Base-by-base conservation (phyloP, 2,329 filamentous ascomycete genomes). In the Sphaerulina musiva region DNA sequence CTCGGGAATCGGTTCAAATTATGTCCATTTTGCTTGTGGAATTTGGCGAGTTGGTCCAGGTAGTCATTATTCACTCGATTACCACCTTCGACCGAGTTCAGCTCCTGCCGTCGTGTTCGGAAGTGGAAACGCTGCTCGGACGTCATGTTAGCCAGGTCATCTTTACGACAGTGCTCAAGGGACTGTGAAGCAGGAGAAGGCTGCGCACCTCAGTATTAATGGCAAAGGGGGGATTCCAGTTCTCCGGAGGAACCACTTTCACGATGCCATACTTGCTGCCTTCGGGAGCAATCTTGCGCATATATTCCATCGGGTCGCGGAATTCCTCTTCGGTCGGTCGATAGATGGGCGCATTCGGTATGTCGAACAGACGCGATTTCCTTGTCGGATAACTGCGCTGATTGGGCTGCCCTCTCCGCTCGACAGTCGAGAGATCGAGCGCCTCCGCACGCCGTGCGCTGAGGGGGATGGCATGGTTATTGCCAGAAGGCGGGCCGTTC, bases 61-160 rank as follows among this genome's bases (percentile, higher is more conserved):
- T 98, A 98, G 62, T 91, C 95, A 58, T 96, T 80, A 71, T 97
- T 97, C 62, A 92, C 90, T 69, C 93, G 87, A 59, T 92, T 96
- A 67, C 90, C 93, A 79, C 93, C 93, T 86, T 98, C 93, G 46
- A 97, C 89, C 12, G 91, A 95, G 72, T 98, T 98, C 58, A 98
- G 78, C 72, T 97, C 92, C 71, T 98, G 93, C 70, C 95, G 90
- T 69, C 93, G 83, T 11, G 93, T 98, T 61, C 90, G 84, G 69
- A 98, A 98, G 71, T 98, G 93, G 67, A 98, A 98, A 72, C 85
- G 88, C 91, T 96, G 68, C 62, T 61, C 36, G 34, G 40, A 56
- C 32, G 62, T 74, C 47, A 59, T 34, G 49, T 64, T 47, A 67
- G 61, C 41, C 46, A 43, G 20, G 38, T 26, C 20, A 36, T 48